phyloP scores from a whole-genome alignment of 768 basidiomycete species.

The Serpula lacrymans region DNA sequence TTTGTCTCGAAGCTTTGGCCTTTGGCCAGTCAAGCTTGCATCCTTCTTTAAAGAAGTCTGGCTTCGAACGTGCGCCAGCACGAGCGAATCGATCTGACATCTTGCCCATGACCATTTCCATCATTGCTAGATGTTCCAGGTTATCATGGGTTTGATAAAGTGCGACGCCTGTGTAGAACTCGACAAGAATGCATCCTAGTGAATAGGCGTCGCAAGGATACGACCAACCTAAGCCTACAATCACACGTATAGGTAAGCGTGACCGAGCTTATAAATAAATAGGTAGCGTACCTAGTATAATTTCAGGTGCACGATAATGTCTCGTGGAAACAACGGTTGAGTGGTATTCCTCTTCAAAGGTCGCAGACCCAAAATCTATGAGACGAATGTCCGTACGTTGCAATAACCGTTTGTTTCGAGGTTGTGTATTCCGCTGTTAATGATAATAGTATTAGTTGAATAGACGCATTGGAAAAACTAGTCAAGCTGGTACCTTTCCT shows the following conservation, averaged over 20 bases:
- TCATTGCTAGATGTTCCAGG: constrained; percentile 98
- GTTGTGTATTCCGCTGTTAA: constrained; percentile 57
- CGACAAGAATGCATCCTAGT: constrained; percentile 96
- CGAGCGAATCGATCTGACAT: constrained; percentile 88
- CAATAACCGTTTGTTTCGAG: constrained; percentile 74
- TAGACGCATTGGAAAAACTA: constrained; percentile 4
- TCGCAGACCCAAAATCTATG: constrained; percentile 98
- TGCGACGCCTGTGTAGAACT: constrained; percentile 96
- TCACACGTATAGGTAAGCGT: constrained; percentile 11
- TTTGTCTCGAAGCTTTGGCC: constrained; percentile 81
- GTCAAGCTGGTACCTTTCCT: constrained; percentile 56
- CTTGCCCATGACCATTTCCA: constrained; percentile 99
- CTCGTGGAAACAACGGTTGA: constrained; percentile 97
- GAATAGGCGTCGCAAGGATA: constrained; percentile 99
- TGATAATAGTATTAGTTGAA: constrained; percentile 12
- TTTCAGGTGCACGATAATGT: constrained; percentile 98
- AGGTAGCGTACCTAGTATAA: constrained; percentile 81
- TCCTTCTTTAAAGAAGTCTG: constrained; percentile 91
- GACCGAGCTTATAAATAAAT: constrained; percentile 3
- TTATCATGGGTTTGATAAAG: constrained; percentile 99
- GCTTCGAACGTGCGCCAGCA: constrained; percentile 72
- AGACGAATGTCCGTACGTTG: constrained; percentile 88
- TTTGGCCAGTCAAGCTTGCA: constrained; percentile 90
- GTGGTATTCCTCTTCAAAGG: constrained; percentile 97
- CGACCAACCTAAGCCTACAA: constrained; percentile 91